Conservation (phyloP, 2,329 filamentous ascomycete genomes). For the Cladosporium colombiae region DNA sequence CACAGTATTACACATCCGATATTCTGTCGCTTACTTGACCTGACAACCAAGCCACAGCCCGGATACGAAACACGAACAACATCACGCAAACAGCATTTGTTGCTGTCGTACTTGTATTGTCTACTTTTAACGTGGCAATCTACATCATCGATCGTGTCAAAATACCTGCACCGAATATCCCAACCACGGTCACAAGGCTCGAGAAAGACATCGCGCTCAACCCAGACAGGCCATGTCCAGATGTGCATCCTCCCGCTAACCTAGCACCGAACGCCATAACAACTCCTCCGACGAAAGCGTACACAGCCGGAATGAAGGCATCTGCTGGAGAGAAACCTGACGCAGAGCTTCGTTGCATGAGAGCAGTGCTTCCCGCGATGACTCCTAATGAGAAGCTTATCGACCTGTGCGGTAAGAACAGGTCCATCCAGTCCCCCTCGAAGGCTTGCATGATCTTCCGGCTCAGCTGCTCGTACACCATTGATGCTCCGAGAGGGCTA, state of each 20-base stretch:
- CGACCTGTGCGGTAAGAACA: neutral
- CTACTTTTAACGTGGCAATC: neutral
- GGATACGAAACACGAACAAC: neutral
- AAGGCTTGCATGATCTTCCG: neutral
- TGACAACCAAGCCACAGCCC: neutral
- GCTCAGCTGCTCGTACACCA: constrained; percentile 36
- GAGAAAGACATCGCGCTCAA: constrained; percentile 63
- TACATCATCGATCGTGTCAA: constrained; percentile 19
- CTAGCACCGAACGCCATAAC: constrained; percentile 35
- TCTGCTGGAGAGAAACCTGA: neutral
- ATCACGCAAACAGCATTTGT: neutral
- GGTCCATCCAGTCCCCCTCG: neutral
- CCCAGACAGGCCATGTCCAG: constrained; percentile 69
- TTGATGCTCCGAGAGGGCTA: constrained; percentile 61
- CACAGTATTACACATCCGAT: neutral
- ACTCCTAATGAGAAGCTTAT: neutral
- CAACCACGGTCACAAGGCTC: constrained; percentile 62
- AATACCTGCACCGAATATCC: constrained; percentile 59
- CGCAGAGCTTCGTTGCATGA: neutral
- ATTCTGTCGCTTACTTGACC: neutral
- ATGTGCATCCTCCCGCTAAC: constrained; percentile 67
- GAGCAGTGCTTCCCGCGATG: neutral
- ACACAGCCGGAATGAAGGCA: neutral
- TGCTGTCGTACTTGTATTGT: neutral
- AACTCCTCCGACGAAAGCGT: neutral